Evolutionary conservation across 768 basidiomycete genomes (phyloP), one percentile per base, ranked within the genome.

Genomic region (Agaricus blazei): DNA sequence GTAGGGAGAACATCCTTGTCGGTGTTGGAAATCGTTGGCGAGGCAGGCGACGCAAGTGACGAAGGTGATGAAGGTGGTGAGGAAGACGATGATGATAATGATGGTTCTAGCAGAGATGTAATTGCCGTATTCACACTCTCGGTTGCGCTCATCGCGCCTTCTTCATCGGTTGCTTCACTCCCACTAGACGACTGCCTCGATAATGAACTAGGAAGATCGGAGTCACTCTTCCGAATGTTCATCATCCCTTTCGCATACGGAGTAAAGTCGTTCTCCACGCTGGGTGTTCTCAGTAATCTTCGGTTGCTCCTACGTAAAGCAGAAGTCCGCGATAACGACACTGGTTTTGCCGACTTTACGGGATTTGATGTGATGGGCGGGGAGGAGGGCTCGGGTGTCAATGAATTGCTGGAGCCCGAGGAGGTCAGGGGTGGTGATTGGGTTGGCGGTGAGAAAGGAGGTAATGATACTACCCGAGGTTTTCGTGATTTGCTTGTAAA

Each of bases 241-340:
- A 65, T 60, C 9, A 65, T 36, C 24, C 56, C 59, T 44, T 54
- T 58, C 1, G 59, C 56, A 45, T 61, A 53, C 40, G 59, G 54
- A 24, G 65, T 63, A 58, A 70, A 69, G 58, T 71, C 68, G 14
- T 68, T 67, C 63, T 73, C 71, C 24, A 70, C 65, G 58, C 71
- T 75, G 37, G 72, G 69, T 19, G 70, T 71, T 38, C 71, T 70
- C 50, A 73, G 62, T 26, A 73, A 57, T 48, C 63, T 64, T 31
- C 68, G 59, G 42, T 65, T 64, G 34, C 63, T 64, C 29, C 69
- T 62, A 26, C 69, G 64, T 8, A 73, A 63, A 12, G 71, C 69
- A 31, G 45, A 47, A 49, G 42, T 57, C 36, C 41, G 59, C 38
- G 41, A 44, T 52, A 37, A 46, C 7, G 37, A 46, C 7, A 3